Base-by-base conservation (phyloP, 2,329 filamentous ascomycete species). In the Hyphodiscus sp. region DNA sequence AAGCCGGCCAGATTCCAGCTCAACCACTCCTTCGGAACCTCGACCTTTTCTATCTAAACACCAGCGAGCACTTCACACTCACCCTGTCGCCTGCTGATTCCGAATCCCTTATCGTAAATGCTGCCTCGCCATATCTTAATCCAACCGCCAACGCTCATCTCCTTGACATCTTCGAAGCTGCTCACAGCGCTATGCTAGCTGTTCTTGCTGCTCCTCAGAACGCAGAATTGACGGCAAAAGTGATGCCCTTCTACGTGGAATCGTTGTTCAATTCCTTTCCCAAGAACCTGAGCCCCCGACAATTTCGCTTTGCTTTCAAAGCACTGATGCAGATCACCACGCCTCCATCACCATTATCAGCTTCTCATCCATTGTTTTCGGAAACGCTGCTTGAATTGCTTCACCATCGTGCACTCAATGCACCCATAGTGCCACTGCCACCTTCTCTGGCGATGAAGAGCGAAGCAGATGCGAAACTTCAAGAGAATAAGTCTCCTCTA, bases 1-100 rank as follows among this genome's bases (percentile, higher is more conserved):
- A 65, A 23, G 60, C 63, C 15, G 81, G 82, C 20, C 72, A 75
- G 29, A 83, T 89, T 26, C 83, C 86, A 8, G 69, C 71, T 18
- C 81, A 85, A 63, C 82, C 85, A 9, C 69, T 87, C 1, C 82
- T 86, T 60, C 75, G 84, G 29, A 81, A 76, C 55, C 73, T 85
- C 8, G 85, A 89, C 65, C 76, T 88, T n/a, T 89, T 83, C 72
- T 89, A 87, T 67, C 76, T 89, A 54, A 88, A 89, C 63, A 82
- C 79, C 0, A 78, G 80, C 4, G 85, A 89, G 66, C 82, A 87
- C 65, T 85, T 89, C 63, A 81, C 83, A 0, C 70, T 85, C 11
- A 70, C 78, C 2, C 69, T 88, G 2, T 72, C 79, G 0, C 72
- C 81, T 2, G 62, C 72, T 2, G 74, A 78, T 9, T 82, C 78